Percentiles rank a stretch among this genome's conserved stretches.
Evolutionary conservation across 2,329 filamentous ascomycete species (phyloP).

Genomic region (Dactylonectria estremocensis): DNA sequence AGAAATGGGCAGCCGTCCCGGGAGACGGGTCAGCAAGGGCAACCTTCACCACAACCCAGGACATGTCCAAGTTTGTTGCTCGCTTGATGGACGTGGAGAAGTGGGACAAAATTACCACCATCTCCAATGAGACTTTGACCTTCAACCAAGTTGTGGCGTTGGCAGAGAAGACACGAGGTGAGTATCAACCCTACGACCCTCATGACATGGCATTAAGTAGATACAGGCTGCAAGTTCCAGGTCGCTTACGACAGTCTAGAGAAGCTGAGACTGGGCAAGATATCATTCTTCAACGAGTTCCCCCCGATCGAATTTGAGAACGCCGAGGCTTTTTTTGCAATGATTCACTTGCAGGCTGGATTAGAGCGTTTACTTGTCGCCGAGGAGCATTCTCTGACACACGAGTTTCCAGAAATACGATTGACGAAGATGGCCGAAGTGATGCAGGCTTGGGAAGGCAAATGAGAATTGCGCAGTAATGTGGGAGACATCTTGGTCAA

Average conservation of each 20-base stretch:
- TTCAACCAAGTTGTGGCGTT: conserved; percentile 32
- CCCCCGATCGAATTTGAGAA: conserved; percentile 39
- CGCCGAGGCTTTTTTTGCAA: conserved; percentile 40
- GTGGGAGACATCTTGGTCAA: no score
- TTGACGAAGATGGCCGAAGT: conserved; percentile 33
- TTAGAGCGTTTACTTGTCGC: conserved; percentile 34
- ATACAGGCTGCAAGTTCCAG: conserved; percentile 32
- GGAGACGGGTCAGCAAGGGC: conserved; percentile 30
- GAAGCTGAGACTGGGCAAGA: conserved; percentile 43
- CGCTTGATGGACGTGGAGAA: conserved; percentile 36
- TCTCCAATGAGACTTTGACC: conserved; percentile 28
- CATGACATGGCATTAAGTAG: neutral
- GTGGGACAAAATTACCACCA: conserved; percentile 34
- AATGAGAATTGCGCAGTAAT: neutral
- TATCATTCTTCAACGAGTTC: conserved; percentile 43
- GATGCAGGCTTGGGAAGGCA: conserved; percentile 39
- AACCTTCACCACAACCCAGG: conserved; percentile 43
- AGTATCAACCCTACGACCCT: neutral
- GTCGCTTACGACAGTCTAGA: conserved; percentile 37
- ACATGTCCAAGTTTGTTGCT: conserved; percentile 37
- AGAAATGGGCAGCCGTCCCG: conserved; percentile 42
- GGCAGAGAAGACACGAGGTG: conserved; percentile 38
- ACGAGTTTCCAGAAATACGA: conserved; percentile 33
- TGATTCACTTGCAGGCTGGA: conserved; percentile 38
- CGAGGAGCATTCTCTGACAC: conserved; percentile 23